phyloP scores from a whole-genome alignment of 2,329 filamentous ascomycete genomes.

The Aspergillus aculeatus region DNA sequence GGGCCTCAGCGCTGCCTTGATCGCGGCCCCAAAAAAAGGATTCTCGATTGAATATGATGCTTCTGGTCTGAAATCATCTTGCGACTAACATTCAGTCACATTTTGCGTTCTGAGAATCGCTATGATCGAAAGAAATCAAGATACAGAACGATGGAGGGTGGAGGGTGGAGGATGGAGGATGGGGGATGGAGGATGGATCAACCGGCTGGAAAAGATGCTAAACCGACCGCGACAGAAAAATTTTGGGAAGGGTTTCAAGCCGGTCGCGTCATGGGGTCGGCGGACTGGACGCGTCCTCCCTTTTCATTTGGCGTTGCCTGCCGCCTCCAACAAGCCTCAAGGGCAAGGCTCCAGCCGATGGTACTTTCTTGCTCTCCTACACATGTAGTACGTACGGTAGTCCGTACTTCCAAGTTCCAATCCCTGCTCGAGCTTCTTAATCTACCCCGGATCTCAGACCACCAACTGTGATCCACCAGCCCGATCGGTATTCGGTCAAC shows the following conservation, averaged over 20 bases:
- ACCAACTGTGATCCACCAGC: slow-evolving; percentile 2
- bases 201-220: background rate
- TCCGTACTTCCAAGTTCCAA: no score
- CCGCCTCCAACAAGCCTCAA: background rate
- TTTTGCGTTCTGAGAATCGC: no score
- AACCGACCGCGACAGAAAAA: background rate
- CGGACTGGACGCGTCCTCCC: background rate
- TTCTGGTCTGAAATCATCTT: no score
- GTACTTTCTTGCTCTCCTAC: no score
- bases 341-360: no score
- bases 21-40: background rate
- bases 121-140: no score
- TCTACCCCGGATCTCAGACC: slow-evolving; percentile 8
- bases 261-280: slow-evolving; percentile 8
- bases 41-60: no score
- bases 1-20: background rate
- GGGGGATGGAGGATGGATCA: background rate
- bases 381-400: no score
- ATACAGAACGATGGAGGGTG: no score
- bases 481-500: background rate
- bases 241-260: background rate
- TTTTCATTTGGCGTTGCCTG: slow-evolving; percentile 7
- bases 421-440: background rate
- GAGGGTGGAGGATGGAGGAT: background rate
- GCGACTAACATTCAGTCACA: no score